phyloP scores from a whole-genome alignment of 108 stramenopile genomes.

The Cyclotella kingstonii region DNA sequence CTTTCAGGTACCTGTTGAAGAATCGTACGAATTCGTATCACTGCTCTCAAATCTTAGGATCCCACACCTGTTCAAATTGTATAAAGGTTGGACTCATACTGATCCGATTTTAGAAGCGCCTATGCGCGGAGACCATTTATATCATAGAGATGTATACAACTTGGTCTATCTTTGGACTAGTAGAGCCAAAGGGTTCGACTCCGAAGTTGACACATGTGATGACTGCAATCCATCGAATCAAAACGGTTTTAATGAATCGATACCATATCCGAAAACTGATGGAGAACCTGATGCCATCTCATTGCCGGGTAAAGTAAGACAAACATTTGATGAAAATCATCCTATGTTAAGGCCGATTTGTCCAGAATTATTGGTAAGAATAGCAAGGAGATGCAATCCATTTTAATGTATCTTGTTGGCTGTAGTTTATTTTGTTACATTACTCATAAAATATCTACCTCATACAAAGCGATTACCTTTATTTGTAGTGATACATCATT shows the following conservation, averaged over 20 bases:
- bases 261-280: not conserved
- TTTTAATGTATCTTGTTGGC: too few relatives aligned
- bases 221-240: not conserved
- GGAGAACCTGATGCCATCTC: not conserved
- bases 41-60: constrained; percentile 24
- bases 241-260: not conserved
- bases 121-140: constrained; percentile 60
- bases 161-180: constrained; percentile 43
- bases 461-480: too few relatives aligned
- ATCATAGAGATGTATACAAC: constrained; percentile 62
- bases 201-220: not conserved
- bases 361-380: constrained; percentile 20
- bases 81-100: constrained; percentile 64
- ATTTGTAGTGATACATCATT: too few relatives aligned
- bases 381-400: constrained; percentile 31
- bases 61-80: constrained; percentile 21
- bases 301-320: not conserved
- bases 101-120: constrained; percentile 69
- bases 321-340: constrained; percentile 33
- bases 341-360: constrained; percentile 29
- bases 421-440: too few relatives aligned
- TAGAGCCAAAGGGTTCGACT: not conserved
- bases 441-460: too few relatives aligned
- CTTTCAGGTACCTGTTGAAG: constrained; percentile 39
- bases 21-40: constrained; percentile 36